A percentile compares a stretch with the other conserved stretches of the same genome.
Evolutionary conservation across 2,329 filamentous ascomycete species (phyloP).

Genomic region (Thielaviopsis populi): DNA sequence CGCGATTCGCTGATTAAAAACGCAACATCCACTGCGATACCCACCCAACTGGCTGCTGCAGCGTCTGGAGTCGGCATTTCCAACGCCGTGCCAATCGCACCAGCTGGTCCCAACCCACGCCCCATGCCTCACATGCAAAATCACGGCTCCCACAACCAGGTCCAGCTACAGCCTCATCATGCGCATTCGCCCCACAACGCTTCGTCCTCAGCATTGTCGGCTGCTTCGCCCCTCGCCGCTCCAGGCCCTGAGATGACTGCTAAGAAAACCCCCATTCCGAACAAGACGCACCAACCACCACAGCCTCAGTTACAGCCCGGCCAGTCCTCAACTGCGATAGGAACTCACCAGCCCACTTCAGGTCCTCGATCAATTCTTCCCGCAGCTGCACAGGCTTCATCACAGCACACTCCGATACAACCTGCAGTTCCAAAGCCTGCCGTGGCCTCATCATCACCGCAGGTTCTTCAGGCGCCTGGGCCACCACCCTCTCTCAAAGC

Average conservation of each 20-base stretch:
- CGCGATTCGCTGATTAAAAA: slow-evolving; percentile 11
- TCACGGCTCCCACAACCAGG: not conserved
- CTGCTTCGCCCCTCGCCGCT: slow-evolving; percentile 12
- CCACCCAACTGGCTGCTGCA: slow-evolving; percentile 9
- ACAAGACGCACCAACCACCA: not conserved
- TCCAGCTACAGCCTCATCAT: not conserved
- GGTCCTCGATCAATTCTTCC: not conserved
- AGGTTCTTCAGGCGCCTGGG: slow-evolving; percentile 14
- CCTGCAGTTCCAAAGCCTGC: not conserved
- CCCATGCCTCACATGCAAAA: not conserved
- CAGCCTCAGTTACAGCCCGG: not conserved
- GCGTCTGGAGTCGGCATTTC: slow-evolving; percentile 10
- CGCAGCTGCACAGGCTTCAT: not conserved
- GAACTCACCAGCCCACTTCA: not conserved
- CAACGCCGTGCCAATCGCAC: slow-evolving; percentile 12
- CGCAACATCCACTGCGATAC: not conserved
- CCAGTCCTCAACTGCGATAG: slow-evolving; percentile 1
- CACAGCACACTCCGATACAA: not conserved
- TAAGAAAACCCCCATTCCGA: slow-evolving; percentile 9
- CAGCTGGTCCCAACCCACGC: not conserved
- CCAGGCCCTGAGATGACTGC: slow-evolving; percentile 12
- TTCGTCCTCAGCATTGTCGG: not conserved
- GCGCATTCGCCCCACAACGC: not conserved
- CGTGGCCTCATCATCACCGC: not conserved
- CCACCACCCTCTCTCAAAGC: not conserved